These are phyloP conservation scores for Jamesozyma piceae DNA, from an alignment of 805 yeast genomes.

Conservation along the genomic window DNA sequence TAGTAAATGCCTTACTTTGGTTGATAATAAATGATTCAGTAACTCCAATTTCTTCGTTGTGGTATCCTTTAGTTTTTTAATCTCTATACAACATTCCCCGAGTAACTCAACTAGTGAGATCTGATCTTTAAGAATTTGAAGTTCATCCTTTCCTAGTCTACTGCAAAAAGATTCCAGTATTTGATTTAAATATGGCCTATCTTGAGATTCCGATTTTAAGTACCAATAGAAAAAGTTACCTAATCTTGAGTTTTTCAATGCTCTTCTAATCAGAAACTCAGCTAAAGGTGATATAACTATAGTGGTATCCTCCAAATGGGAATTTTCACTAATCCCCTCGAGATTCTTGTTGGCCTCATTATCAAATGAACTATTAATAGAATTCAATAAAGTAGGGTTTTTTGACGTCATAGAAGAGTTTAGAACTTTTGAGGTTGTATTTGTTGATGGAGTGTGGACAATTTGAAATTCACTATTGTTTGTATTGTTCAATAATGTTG, in stretches of 20 bases:
- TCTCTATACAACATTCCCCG: constrained; percentile 52
- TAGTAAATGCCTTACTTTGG: constrained; percentile 34
- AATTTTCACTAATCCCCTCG: background rate
- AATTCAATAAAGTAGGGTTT: constrained; percentile 5
- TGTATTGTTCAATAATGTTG: constrained; percentile 20
- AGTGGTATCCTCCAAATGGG: constrained; percentile 13
- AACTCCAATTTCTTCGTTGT: constrained; percentile 68
- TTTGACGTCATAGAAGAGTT: constrained; percentile 2
- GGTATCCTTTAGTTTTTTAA: constrained; percentile 63
- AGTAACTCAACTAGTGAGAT: constrained; percentile 59
- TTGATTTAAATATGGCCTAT: constrained; percentile 42
- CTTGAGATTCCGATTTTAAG: constrained; percentile 78
- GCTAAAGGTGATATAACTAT: constrained; percentile 51
- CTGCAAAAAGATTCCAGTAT: constrained; percentile 40
- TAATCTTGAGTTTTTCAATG: constrained; percentile 52
- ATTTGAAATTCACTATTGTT: constrained; percentile 32
- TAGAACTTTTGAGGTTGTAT: constrained; percentile 13
- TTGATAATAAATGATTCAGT: constrained; percentile 39
- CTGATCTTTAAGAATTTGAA: constrained; percentile 41
- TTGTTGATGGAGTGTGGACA: constrained; percentile 28
- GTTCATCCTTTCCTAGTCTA: constrained; percentile 21
- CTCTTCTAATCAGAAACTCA: constrained; percentile 63
- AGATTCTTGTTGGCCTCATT: background rate
- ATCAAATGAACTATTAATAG: constrained; percentile 10
- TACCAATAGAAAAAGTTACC: constrained; percentile 90